phyloP scores from a whole-genome alignment of 768 basidiomycete genomes.

The Amanita thiersii region DNA sequence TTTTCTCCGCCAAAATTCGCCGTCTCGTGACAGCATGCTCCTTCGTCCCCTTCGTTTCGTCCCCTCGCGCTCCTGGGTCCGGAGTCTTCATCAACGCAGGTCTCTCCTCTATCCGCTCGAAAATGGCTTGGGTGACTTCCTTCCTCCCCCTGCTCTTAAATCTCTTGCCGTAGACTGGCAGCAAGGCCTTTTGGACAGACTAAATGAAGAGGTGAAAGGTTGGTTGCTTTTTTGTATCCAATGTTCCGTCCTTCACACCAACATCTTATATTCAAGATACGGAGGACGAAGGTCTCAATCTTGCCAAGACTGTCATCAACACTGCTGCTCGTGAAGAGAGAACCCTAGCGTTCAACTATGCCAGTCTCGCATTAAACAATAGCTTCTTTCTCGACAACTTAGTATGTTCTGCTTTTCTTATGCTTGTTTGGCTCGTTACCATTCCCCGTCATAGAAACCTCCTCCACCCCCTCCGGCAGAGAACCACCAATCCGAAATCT shows the following conservation, averaged over 20 bases:
- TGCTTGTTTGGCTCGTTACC: constrained; percentile 1
- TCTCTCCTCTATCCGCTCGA: constrained; percentile 59
- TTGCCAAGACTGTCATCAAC: constrained; percentile 67
- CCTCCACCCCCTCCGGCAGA: constrained; percentile 22
- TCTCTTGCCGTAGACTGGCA: constrained; percentile 79
- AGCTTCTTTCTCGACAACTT: constrained; percentile 86
- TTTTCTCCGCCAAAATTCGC: constrained; percentile 12
- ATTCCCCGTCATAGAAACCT: constrained; percentile 28
- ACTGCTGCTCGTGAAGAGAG: constrained; percentile 51
- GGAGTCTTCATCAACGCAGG: constrained; percentile 43
- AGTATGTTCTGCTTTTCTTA: constrained; percentile 38
- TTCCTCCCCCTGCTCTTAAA: constrained; percentile 65
- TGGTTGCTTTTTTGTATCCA: constrained; percentile 15
- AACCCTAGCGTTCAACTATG: constrained; percentile 81
- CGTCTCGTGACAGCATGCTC: constrained; percentile 13
- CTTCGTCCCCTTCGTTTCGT: constrained; percentile 16
- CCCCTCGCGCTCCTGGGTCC: constrained; percentile 18
- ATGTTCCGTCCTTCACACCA: neutral
- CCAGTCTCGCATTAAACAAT: constrained; percentile 89
- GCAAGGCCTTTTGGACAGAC: constrained; percentile 67
- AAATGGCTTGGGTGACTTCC: constrained; percentile 69
- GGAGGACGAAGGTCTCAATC: constrained; percentile 41
- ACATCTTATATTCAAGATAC: constrained; percentile 36
- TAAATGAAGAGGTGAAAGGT: constrained; percentile 76
- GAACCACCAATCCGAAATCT: constrained; percentile 31